phyloP scores from a whole-genome alignment of 1,284 basidiomycete species.

The Mycosarcoma maydis region DNA sequence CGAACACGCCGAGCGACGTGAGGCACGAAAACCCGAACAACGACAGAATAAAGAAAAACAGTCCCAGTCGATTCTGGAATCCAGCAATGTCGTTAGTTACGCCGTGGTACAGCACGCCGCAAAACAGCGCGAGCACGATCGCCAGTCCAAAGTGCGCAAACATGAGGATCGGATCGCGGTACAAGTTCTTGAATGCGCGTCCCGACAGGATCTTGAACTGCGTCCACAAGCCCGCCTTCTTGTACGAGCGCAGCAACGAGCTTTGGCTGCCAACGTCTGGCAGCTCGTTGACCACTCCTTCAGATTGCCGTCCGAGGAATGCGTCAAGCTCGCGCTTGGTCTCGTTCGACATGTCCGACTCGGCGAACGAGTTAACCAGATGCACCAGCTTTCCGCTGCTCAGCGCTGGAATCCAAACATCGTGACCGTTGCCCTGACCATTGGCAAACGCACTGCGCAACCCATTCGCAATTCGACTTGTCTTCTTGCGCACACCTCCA shows the following conservation, averaged over 20 bases:
- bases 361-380: conserved; percentile 79
- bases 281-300: conserved; percentile 43
- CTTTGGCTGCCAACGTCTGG: conserved; percentile 65
- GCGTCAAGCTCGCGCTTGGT: conserved; percentile 76
- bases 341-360: conserved; percentile 75
- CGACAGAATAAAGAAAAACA: conserved; percentile 95
- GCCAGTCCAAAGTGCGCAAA: conserved; percentile 88
- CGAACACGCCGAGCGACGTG: conserved; percentile 89
- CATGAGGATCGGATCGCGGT: conserved; percentile 87
- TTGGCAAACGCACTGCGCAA: conserved; percentile 69
- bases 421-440: conserved; percentile 69
- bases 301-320: conserved; percentile 32
- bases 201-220: conserved; percentile 94
- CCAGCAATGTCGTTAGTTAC: conserved; percentile 72
- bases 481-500: conserved; percentile 70
- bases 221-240: conserved; percentile 83
- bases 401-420: conserved; percentile 64
- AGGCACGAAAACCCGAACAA: conserved; percentile 95
- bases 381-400: conserved; percentile 72
- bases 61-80: conserved; percentile 74
- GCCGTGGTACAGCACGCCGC: conserved; percentile 82
- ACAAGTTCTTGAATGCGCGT: conserved; percentile 94
- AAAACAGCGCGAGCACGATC: conserved; percentile 83
- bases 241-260: conserved; percentile 76
- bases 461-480: conserved; percentile 77